Conservation (phyloP, 2,329 filamentous ascomycete species). For the Aureobasidium mangrovei region DNA sequence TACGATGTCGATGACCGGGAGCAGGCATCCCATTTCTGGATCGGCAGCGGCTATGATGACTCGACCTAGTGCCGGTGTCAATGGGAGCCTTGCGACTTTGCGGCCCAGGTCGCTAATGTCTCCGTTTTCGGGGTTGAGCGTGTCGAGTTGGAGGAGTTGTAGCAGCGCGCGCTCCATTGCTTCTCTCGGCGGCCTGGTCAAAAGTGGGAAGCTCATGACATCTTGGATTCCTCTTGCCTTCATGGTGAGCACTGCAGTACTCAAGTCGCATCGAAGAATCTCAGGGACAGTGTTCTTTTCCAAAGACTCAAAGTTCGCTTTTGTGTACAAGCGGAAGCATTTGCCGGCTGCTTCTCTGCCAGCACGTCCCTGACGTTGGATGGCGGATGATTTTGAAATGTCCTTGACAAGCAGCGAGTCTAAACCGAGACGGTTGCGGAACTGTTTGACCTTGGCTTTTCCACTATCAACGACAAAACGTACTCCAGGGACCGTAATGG, state of each 20-base stretch:
- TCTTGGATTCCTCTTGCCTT: slow-evolving; percentile 83
- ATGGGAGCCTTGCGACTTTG: slow-evolving; percentile 73
- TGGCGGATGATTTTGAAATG: slow-evolving; percentile 86
- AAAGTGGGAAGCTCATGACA: slow-evolving; percentile 71
- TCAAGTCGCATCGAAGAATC: slow-evolving; percentile 81
- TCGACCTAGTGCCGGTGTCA: slow-evolving; percentile 71
- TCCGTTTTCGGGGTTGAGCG: slow-evolving; percentile 58
- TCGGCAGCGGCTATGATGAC: slow-evolving; percentile 73
- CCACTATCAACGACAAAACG: slow-evolving; percentile 86
- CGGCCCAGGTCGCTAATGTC: slow-evolving; percentile 64
- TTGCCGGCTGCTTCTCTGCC: slow-evolving; percentile 86
- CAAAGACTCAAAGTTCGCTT: slow-evolving; percentile 61
- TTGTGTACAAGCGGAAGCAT: slow-evolving; percentile 82
- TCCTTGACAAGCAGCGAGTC: slow-evolving; percentile 85
- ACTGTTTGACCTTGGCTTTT: slow-evolving; percentile 91
- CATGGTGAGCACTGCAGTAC: slow-evolving; percentile 82
- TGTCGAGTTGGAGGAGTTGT: slow-evolving; percentile 69
- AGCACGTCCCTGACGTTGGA: slow-evolving; percentile 84
- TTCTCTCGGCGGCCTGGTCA: slow-evolving; percentile 70
- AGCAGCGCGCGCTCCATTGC: slow-evolving; percentile 73
- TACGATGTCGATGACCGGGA: slow-evolving; percentile 79
- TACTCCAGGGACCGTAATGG: slow-evolving; percentile 89
- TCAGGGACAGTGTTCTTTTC: slow-evolving; percentile 73
- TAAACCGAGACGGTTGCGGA: slow-evolving; percentile 71
- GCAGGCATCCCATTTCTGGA: slow-evolving; percentile 61